Base-by-base conservation (phyloP, 148 eudicot species). In the Amaranthus hypochondriacus region DNA sequence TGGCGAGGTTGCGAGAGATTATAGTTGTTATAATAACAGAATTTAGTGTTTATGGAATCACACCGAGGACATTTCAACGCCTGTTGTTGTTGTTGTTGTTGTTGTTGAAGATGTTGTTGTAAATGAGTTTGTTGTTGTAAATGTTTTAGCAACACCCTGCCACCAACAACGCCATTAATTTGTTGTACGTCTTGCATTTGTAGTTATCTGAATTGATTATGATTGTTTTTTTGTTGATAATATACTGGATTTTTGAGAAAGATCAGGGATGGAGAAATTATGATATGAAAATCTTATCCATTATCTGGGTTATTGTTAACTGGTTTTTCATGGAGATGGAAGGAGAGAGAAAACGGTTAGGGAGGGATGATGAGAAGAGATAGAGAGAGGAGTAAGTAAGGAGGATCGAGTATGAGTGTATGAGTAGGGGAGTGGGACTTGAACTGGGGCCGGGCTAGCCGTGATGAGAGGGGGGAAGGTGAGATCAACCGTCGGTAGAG, bases 11-110 rank as follows among this genome's bases (percentile, higher is more conserved):
- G 79, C 2, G 79, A 77, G 56, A 77, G 74, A 48, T 77, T 77
- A 57, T 77, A 77, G 75, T 77, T 77, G 79, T 77, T 77, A 77
- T 89, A 89, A 70, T 89, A 89, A 49, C 92, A 89, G 77, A 89
- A 89, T 61, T 89, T 89, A 28, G 92, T 89, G 87, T 89, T 89
- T 15, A 67, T 61, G 0, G 92, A 89, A n/a, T 89, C 92, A 66
- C 92, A 89, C 0, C 92, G 85, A 0, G 92, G 92, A 50, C 92
- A 89, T 74, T 89, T 89, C 62, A 84, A 47, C 18, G 75, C 64
- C 63, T 13, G 44, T 10, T 4, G 9, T 4, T 60, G 68, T 9
- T 47, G 66, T 0, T 9, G 66, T 0, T 4, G 48, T 4, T 62
- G 66, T 0, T 3, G 5, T 42, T 62, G n/a, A 0, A 55, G 62